Conservation (phyloP, 345 rosid genomes). For the Eucalyptus pauciflora region DNA sequence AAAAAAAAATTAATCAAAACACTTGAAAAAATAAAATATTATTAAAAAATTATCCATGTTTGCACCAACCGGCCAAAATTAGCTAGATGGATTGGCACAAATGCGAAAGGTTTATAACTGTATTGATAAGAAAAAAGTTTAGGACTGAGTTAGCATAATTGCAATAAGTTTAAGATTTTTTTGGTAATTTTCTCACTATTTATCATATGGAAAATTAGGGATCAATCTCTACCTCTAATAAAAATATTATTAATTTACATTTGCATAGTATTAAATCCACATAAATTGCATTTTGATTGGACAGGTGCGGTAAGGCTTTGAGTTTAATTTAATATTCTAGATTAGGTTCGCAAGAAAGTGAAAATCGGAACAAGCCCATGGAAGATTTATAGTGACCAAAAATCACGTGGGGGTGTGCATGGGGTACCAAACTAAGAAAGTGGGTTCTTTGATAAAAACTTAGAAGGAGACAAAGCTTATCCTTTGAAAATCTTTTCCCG, state of each 20-base stretch:
- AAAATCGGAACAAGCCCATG: not conserved
- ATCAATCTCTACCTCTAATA: not conserved
- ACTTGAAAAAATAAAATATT: too few species aligned
- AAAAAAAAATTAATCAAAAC: too few species aligned
- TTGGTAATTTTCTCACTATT: not conserved
- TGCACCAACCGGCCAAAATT: too few species aligned
- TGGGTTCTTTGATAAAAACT: not conserved
- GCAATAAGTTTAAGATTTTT: too few species aligned
- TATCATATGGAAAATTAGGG: not conserved
- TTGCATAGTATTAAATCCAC: not conserved
- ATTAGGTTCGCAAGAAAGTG: not conserved
- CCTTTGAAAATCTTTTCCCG: not conserved
- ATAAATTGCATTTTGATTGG: not conserved
- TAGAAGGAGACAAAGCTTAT: not conserved
- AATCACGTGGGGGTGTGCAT: not conserved
- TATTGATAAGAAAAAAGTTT: too few species aligned
- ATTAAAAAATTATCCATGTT: too few species aligned
- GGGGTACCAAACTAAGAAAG: not conserved
- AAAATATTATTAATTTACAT: not conserved
- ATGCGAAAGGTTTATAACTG: too few species aligned
- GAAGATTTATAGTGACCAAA: not conserved
- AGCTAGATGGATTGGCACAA: too few species aligned
- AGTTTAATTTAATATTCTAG: not conserved
- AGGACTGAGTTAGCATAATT: accelerated
- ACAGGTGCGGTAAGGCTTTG: not conserved